Percentiles rank a stretch among this genome's conserved stretches.
Conservation (phyloP, 306 rosid genomes). For the Quercus bicolor region DNA sequence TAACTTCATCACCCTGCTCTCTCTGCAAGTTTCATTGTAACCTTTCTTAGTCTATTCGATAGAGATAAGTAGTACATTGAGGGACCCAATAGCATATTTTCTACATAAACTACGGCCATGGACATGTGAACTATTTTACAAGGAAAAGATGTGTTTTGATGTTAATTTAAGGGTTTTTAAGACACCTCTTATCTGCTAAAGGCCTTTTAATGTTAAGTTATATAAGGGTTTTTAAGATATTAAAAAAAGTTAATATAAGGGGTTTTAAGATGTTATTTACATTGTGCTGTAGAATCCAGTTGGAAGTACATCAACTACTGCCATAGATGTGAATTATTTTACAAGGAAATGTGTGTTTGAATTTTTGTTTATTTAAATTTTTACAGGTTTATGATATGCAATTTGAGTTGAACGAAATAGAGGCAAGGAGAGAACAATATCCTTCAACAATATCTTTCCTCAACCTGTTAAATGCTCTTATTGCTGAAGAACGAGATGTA, state of each 20-base stretch:
- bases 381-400: constrained; percentile 97
- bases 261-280: background rate
- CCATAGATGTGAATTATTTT: background rate
- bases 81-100: too few species aligned
- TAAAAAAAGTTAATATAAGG: background rate
- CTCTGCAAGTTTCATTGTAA: too few species aligned
- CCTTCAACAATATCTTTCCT: constrained; percentile 95
- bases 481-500: constrained; percentile 86
- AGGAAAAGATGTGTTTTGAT: too few species aligned
- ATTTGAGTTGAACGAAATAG: constrained; percentile 89
- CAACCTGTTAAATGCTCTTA: constrained; percentile 82
- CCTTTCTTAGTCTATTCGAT: too few species aligned
- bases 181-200: background rate
- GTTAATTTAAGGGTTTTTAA: too few species aligned
- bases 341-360: background rate
- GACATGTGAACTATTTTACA: background rate
- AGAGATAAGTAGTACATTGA: too few species aligned
- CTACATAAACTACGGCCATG: too few species aligned
- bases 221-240: background rate
- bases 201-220: background rate
- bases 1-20: too few species aligned
- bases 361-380: constrained; percentile 15
- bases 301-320: background rate
- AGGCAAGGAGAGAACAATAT: constrained; percentile 93
- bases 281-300: background rate